Conservation (phyloP, 805 yeast species). For the Pichia thaimueangensis region DNA sequence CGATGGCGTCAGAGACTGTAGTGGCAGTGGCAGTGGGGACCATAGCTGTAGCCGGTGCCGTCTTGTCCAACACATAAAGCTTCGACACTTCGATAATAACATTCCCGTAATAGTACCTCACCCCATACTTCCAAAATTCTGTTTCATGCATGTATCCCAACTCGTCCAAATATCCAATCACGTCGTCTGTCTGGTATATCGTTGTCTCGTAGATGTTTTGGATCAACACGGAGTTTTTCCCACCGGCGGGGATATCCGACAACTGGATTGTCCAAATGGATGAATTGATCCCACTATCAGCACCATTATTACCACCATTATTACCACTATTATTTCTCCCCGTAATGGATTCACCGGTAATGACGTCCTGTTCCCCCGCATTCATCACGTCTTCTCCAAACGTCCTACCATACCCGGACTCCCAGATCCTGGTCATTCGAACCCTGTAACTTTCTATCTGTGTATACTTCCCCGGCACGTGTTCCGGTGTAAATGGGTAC, state of each 20-base stretch:
- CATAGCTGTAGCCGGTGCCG: neutral
- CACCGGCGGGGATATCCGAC: constrained; percentile 73
- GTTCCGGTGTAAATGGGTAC: constrained; percentile 46
- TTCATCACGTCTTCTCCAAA: neutral
- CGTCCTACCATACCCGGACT: neutral
- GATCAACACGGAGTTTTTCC: constrained; percentile 52
- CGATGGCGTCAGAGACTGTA: too few relatives aligned
- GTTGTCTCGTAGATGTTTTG: constrained; percentile 66
- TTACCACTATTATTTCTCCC: too few relatives aligned
- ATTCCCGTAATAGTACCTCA: constrained; percentile 54
- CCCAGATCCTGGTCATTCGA: constrained; percentile 45
- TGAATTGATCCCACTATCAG: too few relatives aligned
- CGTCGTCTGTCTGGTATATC: constrained; percentile 42
- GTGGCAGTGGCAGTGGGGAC: too few relatives aligned
- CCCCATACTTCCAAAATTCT: constrained; percentile 57
- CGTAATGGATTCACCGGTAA: constrained; percentile 15
- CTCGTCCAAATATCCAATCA: constrained; percentile 43
- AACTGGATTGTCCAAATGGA: constrained; percentile 58
- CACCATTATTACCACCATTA: too few relatives aligned
- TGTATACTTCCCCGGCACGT: constrained; percentile 48
- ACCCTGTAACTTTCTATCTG: constrained; percentile 52
- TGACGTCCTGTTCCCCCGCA: neutral
- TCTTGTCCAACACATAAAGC: constrained; percentile 33
- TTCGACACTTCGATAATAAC: constrained; percentile 55
- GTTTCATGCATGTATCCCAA: constrained; percentile 66